Evolutionary conservation across 352 stramenopile genomes (phyloP).

Genomic region (Globisporangium spiculum): DNA sequence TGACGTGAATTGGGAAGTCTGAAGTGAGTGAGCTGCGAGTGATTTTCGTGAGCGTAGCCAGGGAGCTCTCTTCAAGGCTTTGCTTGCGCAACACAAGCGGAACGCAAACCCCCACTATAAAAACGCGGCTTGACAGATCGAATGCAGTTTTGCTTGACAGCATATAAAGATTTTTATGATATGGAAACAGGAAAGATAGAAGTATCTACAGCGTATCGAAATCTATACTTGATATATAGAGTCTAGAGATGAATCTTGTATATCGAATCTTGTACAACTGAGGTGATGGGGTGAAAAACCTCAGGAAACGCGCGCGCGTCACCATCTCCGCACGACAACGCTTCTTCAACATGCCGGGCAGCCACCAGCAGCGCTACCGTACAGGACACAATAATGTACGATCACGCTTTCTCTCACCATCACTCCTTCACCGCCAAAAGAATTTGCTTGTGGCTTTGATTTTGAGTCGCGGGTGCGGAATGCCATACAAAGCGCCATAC

Average conservation of each 20-base stretch:
- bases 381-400: background rate
- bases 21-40: background rate
- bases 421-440: conserved; percentile 5
- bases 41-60: background rate
- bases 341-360: conserved; percentile 5
- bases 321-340: background rate
- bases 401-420: background rate
- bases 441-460: conserved; percentile 12
- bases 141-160: too few species aligned
- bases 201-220: too few species aligned
- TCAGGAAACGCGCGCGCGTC: background rate
- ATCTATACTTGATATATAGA: too few species aligned
- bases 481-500: conserved; percentile 7
- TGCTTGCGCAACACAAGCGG: conserved; percentile 7
- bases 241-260: too few species aligned
- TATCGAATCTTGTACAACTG: too few species aligned
- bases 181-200: too few species aligned
- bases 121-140: background rate
- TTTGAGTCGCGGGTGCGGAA: background rate
- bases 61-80: background rate
- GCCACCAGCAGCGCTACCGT: background rate
- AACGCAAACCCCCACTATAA: background rate
- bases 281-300: background rate
- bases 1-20: conserved; percentile 3
- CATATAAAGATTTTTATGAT: too few species aligned